phyloP scores from a whole-genome alignment of 2,329 filamentous ascomycete genomes.

The Coniochaeta sp. region DNA sequence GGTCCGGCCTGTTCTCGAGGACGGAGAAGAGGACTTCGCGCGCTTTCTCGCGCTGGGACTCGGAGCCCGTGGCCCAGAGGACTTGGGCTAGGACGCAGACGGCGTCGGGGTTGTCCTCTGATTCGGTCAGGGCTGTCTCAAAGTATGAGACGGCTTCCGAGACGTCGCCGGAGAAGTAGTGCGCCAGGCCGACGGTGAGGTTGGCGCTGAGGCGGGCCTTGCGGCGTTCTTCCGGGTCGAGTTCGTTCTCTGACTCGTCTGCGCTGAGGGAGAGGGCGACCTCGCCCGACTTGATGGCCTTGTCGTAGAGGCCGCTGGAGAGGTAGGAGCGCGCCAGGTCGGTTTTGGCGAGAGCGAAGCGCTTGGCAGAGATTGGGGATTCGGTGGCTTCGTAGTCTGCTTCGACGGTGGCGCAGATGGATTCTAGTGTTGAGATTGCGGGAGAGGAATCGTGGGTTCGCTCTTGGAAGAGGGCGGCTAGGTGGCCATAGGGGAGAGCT shows the following conservation, averaged over 20 bases:
- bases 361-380: conserved; percentile 63
- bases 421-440: conserved; percentile 56
- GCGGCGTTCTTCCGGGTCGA: conserved; percentile 56
- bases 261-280: conserved; percentile 71
- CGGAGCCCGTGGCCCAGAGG: conserved; percentile 81
- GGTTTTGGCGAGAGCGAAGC: conserved; percentile 75
- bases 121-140: conserved; percentile 71
- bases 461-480: conserved; percentile 76
- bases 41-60: conserved; percentile 67
- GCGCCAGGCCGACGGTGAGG: conserved; percentile 75
- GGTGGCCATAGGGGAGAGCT: conserved; percentile 67
- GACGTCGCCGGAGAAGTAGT: conserved; percentile 63
- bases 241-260: conserved; percentile 61
- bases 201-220: conserved; percentile 77
- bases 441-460: conserved; percentile 62
- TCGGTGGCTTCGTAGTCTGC: conserved; percentile 79
- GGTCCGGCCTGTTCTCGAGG: conserved; percentile 65
- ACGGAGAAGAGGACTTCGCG: conserved; percentile 73
- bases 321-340: conserved; percentile 83
- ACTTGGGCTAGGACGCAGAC: conserved; percentile 86
- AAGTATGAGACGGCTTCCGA: conserved; percentile 73
- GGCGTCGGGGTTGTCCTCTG: conserved; percentile 69
- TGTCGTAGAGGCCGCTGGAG: conserved; percentile 54
- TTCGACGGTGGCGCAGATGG: conserved; percentile 51
- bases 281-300: conserved; percentile 74